phyloP scores from a whole-genome alignment of 805 yeast species.

The Kodamaea fukazawae region DNA sequence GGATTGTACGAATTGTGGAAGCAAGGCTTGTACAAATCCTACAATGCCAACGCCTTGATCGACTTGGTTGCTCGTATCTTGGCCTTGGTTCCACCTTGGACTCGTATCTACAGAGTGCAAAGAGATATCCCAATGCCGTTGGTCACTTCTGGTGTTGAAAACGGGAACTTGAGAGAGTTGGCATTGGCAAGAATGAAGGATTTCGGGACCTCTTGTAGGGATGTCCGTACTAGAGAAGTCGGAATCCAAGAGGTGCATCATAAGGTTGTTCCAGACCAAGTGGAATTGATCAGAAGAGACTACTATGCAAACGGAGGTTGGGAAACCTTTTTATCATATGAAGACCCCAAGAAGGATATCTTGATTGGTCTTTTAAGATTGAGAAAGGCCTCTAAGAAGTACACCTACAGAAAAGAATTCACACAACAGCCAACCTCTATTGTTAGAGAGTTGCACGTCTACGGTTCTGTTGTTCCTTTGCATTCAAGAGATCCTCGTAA shows the following conservation, averaged over 20 bases:
- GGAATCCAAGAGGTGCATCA: slow-evolving; percentile 99
- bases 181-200: slow-evolving; percentile 98
- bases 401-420: slow-evolving; percentile 89
- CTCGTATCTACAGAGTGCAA: slow-evolving; percentile 96
- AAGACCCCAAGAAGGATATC: slow-evolving; percentile 95
- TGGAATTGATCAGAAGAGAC: slow-evolving; percentile 91
- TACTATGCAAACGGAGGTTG: slow-evolving; percentile 98
- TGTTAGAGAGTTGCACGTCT: slow-evolving; percentile 96
- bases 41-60: slow-evolving; percentile 89
- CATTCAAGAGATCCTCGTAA: slow-evolving; percentile 96
- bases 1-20: slow-evolving; percentile 98
- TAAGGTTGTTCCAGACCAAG: slow-evolving; percentile 95
- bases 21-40: slow-evolving; percentile 89
- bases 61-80: slow-evolving; percentile 94
- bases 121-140: slow-evolving; percentile 99
- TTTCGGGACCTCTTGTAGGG: slow-evolving; percentile 93
- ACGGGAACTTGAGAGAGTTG: slow-evolving; percentile 91
- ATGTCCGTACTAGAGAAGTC: slow-evolving; percentile 95
- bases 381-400: slow-evolving; percentile 82
- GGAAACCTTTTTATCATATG: slow-evolving; percentile 95
- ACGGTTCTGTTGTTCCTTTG: slow-evolving; percentile 94
- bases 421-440: slow-evolving; percentile 81
- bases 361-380: slow-evolving; percentile 86
- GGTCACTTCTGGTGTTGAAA: slow-evolving; percentile 96
- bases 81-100: slow-evolving; percentile 99